Evolutionary conservation across 2,329 filamentous ascomycete species (phyloP).

Genomic region (Blumeriella jaapii): DNA sequence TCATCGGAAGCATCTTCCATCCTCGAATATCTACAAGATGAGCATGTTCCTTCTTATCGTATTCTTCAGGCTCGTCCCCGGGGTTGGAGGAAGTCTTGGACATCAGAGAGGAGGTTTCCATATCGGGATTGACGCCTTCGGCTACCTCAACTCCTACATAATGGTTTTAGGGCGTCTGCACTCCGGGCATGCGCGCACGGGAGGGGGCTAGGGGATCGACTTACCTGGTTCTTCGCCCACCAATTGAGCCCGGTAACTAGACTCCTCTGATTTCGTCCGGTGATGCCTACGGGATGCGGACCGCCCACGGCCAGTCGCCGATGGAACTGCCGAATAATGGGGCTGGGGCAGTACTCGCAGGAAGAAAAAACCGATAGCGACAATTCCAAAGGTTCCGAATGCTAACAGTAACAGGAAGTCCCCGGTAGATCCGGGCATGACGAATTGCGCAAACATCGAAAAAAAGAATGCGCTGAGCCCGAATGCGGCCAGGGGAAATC

Average conservation of each 20-base stretch:
- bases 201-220: constrained; percentile 31
- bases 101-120: constrained; percentile 72
- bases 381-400: constrained; percentile 65
- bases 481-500: constrained; percentile 85
- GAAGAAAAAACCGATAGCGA: constrained; percentile 73
- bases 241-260: constrained; percentile 29
- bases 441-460: constrained; percentile 62
- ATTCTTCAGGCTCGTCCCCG: constrained; percentile 38
- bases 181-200: constrained; percentile 24
- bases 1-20: constrained; percentile 54
- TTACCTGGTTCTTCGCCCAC: constrained; percentile 51
- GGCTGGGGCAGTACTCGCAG: constrained; percentile 58
- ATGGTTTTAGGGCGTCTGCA: constrained; percentile 23
- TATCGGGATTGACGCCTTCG: constrained; percentile 28
- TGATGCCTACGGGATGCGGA: constrained; percentile 28
- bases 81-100: constrained; percentile 42
- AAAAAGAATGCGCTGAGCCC: constrained; percentile 96
- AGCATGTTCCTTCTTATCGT: constrained; percentile 55
- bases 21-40: constrained; percentile 87
- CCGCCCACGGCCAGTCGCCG: constrained; percentile 26
- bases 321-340: constrained; percentile 32
- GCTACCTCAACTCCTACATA: constrained; percentile 23
- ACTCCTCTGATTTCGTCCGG: constrained; percentile 35
- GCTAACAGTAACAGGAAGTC: constrained; percentile 72
- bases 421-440: constrained; percentile 75